These are phyloP conservation scores for Syncephalastrum racemosum DNA, from an alignment of 371 early-diverging fungal species.

Conservation along the genomic window DNA sequence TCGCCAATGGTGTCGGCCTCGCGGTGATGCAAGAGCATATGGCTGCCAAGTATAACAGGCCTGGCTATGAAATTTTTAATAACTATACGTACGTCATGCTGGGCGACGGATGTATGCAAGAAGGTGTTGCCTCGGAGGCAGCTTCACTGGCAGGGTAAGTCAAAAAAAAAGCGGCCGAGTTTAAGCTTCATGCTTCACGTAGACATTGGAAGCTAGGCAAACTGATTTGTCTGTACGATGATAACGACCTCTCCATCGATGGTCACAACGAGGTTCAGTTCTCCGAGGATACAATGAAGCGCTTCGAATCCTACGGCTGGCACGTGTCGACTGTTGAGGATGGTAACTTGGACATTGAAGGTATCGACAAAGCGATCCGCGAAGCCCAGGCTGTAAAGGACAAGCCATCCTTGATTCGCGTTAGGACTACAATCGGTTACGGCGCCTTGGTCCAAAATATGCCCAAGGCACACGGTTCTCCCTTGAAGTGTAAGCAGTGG, in stretches of 20 bases:
- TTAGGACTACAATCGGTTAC: slow-evolving; percentile 83
- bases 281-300: slow-evolving; percentile 91
- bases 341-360: slow-evolving; percentile 79
- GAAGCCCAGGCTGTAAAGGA: slow-evolving; percentile 80
- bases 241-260: slow-evolving; percentile 97
- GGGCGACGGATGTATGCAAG: slow-evolving; percentile 99
- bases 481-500: slow-evolving; percentile 34
- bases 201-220: slow-evolving; percentile 93
- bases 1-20: slow-evolving; percentile 94
- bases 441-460: slow-evolving; percentile 84
- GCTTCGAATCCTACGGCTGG: slow-evolving; percentile 96
- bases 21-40: slow-evolving; percentile 89
- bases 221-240: slow-evolving; percentile 94
- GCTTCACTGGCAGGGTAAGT: slow-evolving; percentile 89
- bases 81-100: slow-evolving; percentile 86
- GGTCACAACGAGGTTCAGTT: slow-evolving; percentile 87
- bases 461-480: slow-evolving; percentile 83
- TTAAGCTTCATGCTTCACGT: not conserved
- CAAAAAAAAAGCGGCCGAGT: not conserved
- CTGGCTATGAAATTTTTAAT: slow-evolving; percentile 78
- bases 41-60: slow-evolving; percentile 88
- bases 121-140: slow-evolving; percentile 97
- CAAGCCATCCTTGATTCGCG: slow-evolving; percentile 87
- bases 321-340: slow-evolving; percentile 79
- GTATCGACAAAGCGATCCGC: slow-evolving; percentile 73